Base-by-base conservation (phyloP, 2,329 filamentous ascomycete genomes). In the Clonostachys rhizophaga region DNA sequence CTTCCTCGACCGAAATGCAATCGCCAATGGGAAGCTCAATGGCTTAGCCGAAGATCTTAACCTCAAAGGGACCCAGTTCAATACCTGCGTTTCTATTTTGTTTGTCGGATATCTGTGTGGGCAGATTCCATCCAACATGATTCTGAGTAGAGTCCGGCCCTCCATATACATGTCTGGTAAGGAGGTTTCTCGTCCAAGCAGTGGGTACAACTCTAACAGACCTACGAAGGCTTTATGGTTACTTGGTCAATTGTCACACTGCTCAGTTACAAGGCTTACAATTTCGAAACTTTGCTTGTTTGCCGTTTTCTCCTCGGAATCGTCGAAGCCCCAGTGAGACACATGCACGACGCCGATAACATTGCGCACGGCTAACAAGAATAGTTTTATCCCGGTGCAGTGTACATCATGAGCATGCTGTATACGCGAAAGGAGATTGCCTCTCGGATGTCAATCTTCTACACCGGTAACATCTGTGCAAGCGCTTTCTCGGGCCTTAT, bases 371-470 rank as follows among this genome's bases (percentile, higher is more conserved):
- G 34, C 24, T 36, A 14, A 13, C 13, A 9, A 36, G 24, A 30
- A 10, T 47, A 61, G 54, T 64, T 63, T 51, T 66, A 63, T 42
- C 61, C 61, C 1, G 61, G 63, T 9, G 62, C 62, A 2, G 49
- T 54, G 5, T 59, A 56, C 49, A 52, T 58, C 49, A 49, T 59
- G 3, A 11, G 71, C 0, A 56, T 74, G 0, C 76, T 76, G 47
- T 87, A 87, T 55, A 86, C 81, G 1, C 71, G 81, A 20, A 78
- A 78, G 52, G 83, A 84, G 56, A 64, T 84, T 2, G 78, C 75
- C 6, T 68, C 82, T 16, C 69, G 81, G 16, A 83, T 80, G 35
- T 76, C 79, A 11, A 67, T 83, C 12, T 69, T 63, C 13, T 63
- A 72, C 43, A 79, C 80, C 1, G 84, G 81, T 0, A 79, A 80